Base-by-base conservation (phyloP, 805 yeast species). In the Starmerella riodocensis region DNA sequence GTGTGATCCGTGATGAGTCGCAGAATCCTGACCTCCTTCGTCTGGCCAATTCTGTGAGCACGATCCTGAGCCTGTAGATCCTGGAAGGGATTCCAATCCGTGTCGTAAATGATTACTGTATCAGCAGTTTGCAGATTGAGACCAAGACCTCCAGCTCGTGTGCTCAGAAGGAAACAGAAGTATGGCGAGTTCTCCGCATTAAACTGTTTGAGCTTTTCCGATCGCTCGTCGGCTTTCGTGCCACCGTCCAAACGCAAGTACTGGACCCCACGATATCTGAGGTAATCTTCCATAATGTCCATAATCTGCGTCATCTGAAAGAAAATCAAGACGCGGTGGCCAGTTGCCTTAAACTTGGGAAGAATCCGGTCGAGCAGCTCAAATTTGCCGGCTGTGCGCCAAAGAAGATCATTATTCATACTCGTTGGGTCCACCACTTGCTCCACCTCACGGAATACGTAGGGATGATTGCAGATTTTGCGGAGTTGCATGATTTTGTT, bases 31-130 rank as follows among this genome's bases (percentile, higher is more conserved):
- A 88, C 98, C 59, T 91, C 97, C 60, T 88, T 86, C 61, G 93
- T 88, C 56, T 88, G 98, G 32, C 98, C 98, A 61, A 88, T 88
- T 65, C 98, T 76, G 62, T 88, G 98, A 0, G 97, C 97, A 64
- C 98, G 78, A 63, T 88, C 98, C 64, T 91, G 97, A 3, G 97
- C 97, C 64, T 88, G 98, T 60, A 88, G 73, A 72, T 88, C 98
- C 61, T 91, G 97, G 67, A 88, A 97, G 3, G 98, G 98, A 61
- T 88, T 88, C 98, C 98, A 88, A 64, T 88, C 98, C 2, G 96
- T 84, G 58, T 88, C 98, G 59, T 85, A 88, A 46, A 88, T 91
- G 50, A 88, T 83, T 36, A 88, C 98, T 1, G 97, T 88, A 60
- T 88, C 98, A 2, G 98, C 98, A 18, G 95, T 83, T 61, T 91